A percentile compares a stretch with the other conserved stretches of the same genome.
These are phyloP conservation scores for Penicillium sp. DNA, from an alignment of 2,329 filamentous ascomycete genomes.

Conservation along the genomic window DNA sequence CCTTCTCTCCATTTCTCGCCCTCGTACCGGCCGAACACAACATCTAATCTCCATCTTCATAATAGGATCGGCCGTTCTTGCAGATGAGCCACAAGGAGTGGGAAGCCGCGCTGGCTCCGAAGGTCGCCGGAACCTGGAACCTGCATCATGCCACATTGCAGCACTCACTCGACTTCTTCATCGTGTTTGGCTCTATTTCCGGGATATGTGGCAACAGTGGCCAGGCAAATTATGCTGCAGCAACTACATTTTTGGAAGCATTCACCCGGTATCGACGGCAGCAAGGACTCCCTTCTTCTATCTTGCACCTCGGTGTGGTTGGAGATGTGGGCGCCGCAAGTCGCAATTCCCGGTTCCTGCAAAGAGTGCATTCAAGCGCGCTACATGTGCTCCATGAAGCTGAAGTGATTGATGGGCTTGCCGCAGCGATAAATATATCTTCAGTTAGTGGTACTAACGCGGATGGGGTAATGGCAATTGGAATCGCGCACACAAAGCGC, in stretches of 20 bases:
- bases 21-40: too few species aligned
- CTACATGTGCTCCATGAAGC: conserved; percentile 1
- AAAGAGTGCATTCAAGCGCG: conserved; percentile 7
- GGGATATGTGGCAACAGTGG: conserved; percentile 34
- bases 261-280: conserved; percentile 24
- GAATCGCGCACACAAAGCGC: neutral
- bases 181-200: conserved; percentile 36
- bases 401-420: neutral
- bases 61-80: conserved; percentile 18
- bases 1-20: too few species aligned
- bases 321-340: conserved; percentile 24
- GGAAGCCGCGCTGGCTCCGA: conserved; percentile 27
- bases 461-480: neutral
- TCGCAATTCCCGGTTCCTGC: conserved; percentile 12
- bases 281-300: conserved; percentile 18
- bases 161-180: conserved; percentile 18
- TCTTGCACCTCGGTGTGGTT: conserved; percentile 27
- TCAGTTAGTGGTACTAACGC: neutral
- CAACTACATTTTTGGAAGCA: conserved; percentile 31
- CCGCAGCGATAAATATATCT: conserved; percentile 1
- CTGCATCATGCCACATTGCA: conserved; percentile 18
- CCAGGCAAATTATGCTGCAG: conserved; percentile 41
- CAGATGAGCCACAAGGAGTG: conserved; percentile 38
- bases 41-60: neutral
- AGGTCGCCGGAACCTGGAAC: conserved; percentile 32